Conservation (phyloP, 805 yeast genomes). For the Kazachstania africana region DNA sequence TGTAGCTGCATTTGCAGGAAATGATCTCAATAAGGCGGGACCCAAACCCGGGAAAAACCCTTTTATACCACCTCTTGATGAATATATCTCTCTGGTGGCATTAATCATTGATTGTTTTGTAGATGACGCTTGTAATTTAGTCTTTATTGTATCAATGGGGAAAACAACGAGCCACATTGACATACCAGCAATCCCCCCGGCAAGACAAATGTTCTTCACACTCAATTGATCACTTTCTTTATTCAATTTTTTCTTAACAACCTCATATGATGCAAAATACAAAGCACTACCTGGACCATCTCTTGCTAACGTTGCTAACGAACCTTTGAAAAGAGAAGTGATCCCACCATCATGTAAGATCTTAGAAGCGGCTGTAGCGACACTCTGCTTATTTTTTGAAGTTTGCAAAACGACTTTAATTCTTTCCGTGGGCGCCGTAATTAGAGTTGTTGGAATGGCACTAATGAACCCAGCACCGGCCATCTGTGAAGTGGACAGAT, state of each 20-base stretch:
- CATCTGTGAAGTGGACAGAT: slow-evolving; percentile 54
- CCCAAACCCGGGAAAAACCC: slow-evolving; percentile 97
- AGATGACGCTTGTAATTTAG: slow-evolving; percentile 26
- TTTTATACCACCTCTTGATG: slow-evolving; percentile 58
- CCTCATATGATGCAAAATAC: slow-evolving; percentile 90
- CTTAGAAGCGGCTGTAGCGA: slow-evolving; percentile 39
- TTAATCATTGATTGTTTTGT: slow-evolving; percentile 39
- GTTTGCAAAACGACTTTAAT: slow-evolving; percentile 89
- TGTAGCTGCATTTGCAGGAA: slow-evolving; percentile 99
- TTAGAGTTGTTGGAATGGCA: slow-evolving; percentile 88
- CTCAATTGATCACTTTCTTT: slow-evolving; percentile 42
- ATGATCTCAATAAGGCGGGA: slow-evolving; percentile 85
- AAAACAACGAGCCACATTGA: slow-evolving; percentile 94
- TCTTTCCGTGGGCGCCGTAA: slow-evolving; percentile 97
- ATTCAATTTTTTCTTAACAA: slow-evolving; percentile 53
- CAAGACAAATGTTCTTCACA: slow-evolving; percentile 63
- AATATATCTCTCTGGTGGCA: slow-evolving; percentile 60
- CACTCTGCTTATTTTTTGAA: slow-evolving; percentile 27
- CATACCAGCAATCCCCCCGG: slow-evolving; percentile 95
- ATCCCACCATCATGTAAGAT: slow-evolving; percentile 75
- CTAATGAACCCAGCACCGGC: slow-evolving; percentile 89
- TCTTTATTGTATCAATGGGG: slow-evolving; percentile 91
- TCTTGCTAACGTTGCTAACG: slow-evolving; percentile 83
- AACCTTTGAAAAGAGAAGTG: slow-evolving; percentile 78
- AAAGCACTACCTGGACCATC: slow-evolving; percentile 97